Conservation (phyloP, 2,329 filamentous ascomycete genomes). For the Penicillium sp. region DNA sequence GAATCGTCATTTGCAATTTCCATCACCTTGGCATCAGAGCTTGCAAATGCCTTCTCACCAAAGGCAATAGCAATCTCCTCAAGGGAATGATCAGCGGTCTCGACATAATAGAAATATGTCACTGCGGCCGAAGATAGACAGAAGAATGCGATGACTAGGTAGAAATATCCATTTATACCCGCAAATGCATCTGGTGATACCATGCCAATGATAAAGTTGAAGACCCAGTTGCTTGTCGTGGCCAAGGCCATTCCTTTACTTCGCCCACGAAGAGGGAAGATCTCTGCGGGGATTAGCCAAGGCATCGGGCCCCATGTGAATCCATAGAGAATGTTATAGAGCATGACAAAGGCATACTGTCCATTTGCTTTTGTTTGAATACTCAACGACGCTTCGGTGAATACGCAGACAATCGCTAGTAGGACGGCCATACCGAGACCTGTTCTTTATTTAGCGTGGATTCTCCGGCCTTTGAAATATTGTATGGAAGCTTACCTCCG, state of each 20-base stretch:
- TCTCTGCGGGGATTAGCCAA: constrained; percentile 39
- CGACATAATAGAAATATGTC: constrained; percentile 48
- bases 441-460: constrained; percentile 3
- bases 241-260: constrained; percentile 48
- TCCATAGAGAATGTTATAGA: constrained; percentile 45
- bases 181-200: constrained; percentile 48
- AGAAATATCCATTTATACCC: constrained; percentile 49
- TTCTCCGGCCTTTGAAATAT: not conserved
- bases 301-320: constrained; percentile 47
- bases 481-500: constrained; percentile 17
- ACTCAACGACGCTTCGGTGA: constrained; percentile 35
- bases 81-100: constrained; percentile 41
- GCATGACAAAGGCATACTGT: constrained; percentile 45
- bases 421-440: constrained; percentile 40
- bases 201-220: constrained; percentile 40
- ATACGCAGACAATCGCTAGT: constrained; percentile 44
- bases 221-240: constrained; percentile 53
- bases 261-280: constrained; percentile 40
- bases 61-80: constrained; percentile 46
- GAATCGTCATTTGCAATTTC: constrained; percentile 9
- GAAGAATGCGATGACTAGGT: constrained; percentile 48
- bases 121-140: constrained; percentile 44
- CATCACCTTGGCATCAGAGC: constrained; percentile 18
- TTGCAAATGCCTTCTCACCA: constrained; percentile 45
- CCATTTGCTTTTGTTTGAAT: constrained; percentile 39